Percentiles rank a stretch among this genome's conserved stretches.
phyloP scores from a whole-genome alignment of 192 early-diverging fungal genomes.

The Coemansia sp. region DNA sequence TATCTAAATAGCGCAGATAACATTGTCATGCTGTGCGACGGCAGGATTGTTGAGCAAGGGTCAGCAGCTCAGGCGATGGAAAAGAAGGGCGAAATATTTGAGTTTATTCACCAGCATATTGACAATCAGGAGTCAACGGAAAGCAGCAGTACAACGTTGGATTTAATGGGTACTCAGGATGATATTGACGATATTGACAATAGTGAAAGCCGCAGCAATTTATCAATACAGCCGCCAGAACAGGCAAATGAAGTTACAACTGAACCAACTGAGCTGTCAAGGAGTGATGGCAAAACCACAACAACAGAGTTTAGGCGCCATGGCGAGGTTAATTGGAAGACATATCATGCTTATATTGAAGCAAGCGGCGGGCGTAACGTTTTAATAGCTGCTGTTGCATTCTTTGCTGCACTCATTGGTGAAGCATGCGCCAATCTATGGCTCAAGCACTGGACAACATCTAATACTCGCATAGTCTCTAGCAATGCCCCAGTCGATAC shows the following conservation, averaged over 20 bases:
- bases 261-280: neutral
- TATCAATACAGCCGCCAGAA: too few species aligned
- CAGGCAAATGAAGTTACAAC: neutral
- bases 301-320: conserved; percentile 78
- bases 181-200: too few species aligned
- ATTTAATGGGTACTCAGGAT: neutral
- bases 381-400: conserved; percentile 58
- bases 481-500: neutral
- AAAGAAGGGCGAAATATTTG: too few species aligned
- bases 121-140: neutral
- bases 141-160: neutral
- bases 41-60: too few species aligned
- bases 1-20: too few species aligned
- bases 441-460: conserved; percentile 72
- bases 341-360: conserved; percentile 78
- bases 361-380: conserved; percentile 65
- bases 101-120: too few species aligned
- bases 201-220: too few species aligned
- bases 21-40: too few species aligned
- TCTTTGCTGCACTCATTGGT: conserved; percentile 56
- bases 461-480: conserved; percentile 39
- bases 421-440: conserved; percentile 64
- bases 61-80: too few species aligned
- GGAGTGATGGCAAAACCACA: conserved; percentile 47
- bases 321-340: conserved; percentile 74